Base-by-base conservation (phyloP, 192 early-diverging fungal genomes). In the Lobulomyces angularis region DNA sequence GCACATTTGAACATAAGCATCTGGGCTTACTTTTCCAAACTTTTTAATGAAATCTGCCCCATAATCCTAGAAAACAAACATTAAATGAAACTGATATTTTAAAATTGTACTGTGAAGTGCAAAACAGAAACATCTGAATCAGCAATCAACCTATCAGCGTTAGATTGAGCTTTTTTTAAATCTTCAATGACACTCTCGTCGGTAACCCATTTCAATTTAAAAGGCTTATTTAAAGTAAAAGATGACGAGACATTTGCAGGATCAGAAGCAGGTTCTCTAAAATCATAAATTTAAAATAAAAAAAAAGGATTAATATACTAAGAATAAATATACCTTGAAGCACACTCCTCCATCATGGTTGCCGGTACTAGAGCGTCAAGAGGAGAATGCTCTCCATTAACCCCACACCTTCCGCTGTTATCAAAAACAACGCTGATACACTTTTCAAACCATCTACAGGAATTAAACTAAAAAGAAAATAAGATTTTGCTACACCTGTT, bases 381-480 rank as follows among this genome's bases (percentile, higher is more conserved):
- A 7, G 86, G 86, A 1, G 86, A 78, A 67, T 89, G 86, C 67
- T 69, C 67, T 34, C 69, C 69, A 32, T 72, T 66, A 5, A 55
- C 9, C 11, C 61, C 67, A 20, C 50, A 53, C 8, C 71, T 55
- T 33, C 86, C 90, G 53, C 84, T 84, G 43, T 77, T 72, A 36
- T 82, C 79, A 35, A 88, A 60, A 21, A 71, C 54, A 22, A 86
- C 42, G 11, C 61, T 75, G n/a, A 83, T 37, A 5, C 64, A 65
- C 56, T 88, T 92, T 58, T 92, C 89, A 47, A 81, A 87, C 89
- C 89, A 92, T 2, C n/a, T n/a, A n/a, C n/a, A n/a, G n/a, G n/a
- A n/a, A n/a, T n/a, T n/a, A n/a, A n/a, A n/a, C n/a, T n/a, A n/a
- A n/a, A n/a, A n/a, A n/a, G n/a, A n/a, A n/a, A n/a, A n/a, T n/a